A percentile compares a stretch with the other conserved stretches of the same genome.
Conservation (phyloP, 371 early-diverging fungal genomes). For the Zopfochytrium polystomum region DNA sequence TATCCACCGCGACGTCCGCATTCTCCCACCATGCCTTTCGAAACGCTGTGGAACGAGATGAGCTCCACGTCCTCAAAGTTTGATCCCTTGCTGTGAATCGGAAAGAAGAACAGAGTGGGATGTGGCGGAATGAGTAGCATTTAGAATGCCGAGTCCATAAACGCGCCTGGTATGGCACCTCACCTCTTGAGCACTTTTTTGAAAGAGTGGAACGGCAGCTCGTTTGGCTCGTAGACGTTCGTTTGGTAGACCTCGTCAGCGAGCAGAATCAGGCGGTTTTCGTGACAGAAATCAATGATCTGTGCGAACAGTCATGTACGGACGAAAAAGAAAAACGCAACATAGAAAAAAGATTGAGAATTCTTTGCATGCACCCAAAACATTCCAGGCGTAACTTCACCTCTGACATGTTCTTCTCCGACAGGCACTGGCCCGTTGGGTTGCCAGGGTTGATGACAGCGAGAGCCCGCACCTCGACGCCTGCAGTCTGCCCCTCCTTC, state of each 20-base stretch:
- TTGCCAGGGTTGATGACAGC: conserved; percentile 98
- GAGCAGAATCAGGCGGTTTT: conserved; percentile 76
- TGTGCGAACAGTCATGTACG: conserved; percentile 1
- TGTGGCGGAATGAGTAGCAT: conserved; percentile 1
- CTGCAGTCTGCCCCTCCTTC: conserved; percentile 63
- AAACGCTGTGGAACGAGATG: conserved; percentile 92
- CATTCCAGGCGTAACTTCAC: too few species aligned
- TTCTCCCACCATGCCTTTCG: conserved; percentile 98
- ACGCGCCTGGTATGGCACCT: too few species aligned
- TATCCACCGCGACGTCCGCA: conserved; percentile 98
- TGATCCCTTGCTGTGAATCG: conserved; percentile 54
- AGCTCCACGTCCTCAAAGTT: conserved; percentile 70
- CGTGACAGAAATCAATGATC: conserved; percentile 82
- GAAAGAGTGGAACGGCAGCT: conserved; percentile 90
- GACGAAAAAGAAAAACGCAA: too few species aligned
- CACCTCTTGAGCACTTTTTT: conserved; percentile 76
- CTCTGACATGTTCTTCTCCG: conserved; percentile 76
- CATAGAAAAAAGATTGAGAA: too few species aligned
- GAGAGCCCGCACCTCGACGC: conserved; percentile 86
- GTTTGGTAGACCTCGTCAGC: conserved; percentile 98
- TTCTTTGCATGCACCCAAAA: background rate
- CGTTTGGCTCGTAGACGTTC: conserved; percentile 78
- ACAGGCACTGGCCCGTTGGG: conserved; percentile 91
- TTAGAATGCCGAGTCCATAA: conserved; percentile 2
- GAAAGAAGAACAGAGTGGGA: conserved; percentile 20